phyloP scores from a whole-genome alignment of 2,329 filamentous ascomycete species.

The Microcera coccophila region DNA sequence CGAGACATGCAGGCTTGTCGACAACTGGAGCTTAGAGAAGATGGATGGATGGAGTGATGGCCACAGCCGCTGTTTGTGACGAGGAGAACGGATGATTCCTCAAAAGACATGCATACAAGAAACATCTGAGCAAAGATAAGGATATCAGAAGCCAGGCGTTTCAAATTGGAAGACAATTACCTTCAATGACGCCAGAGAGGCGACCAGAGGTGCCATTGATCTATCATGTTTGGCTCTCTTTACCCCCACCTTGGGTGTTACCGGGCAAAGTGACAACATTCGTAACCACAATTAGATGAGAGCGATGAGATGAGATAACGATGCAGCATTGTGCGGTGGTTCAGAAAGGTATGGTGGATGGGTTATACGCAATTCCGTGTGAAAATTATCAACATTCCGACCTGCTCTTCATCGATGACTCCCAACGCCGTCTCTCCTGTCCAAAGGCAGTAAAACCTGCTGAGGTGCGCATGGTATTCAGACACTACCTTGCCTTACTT shows the following conservation, averaged over 20 bases:
- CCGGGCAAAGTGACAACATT: not conserved
- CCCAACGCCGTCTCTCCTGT: not conserved
- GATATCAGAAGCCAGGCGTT: not conserved
- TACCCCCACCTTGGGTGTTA: not conserved
- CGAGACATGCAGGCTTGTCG: not conserved
- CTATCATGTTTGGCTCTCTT: not conserved
- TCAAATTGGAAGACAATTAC: not conserved
- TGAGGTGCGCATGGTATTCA: not conserved
- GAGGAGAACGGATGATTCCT: not conserved
- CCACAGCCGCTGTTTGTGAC: too few relatives aligned
- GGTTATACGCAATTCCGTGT: not conserved
- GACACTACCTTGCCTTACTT: not conserved
- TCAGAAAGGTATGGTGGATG: not conserved
- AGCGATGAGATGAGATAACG: not conserved
- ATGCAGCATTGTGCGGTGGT: not conserved
- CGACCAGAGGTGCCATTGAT: not conserved
- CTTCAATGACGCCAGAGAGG: not conserved
- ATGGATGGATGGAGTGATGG: too few relatives aligned
- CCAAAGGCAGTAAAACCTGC: not conserved
- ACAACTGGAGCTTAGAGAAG: too few relatives aligned
- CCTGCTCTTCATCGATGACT: not conserved
- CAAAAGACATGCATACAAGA: not conserved
- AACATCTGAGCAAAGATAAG: too few relatives aligned
- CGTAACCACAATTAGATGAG: not conserved
- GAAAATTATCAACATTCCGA: not conserved